Evolutionary conservation across 1,139 yeast species (phyloP).

Genomic region (Candida anutae): DNA sequence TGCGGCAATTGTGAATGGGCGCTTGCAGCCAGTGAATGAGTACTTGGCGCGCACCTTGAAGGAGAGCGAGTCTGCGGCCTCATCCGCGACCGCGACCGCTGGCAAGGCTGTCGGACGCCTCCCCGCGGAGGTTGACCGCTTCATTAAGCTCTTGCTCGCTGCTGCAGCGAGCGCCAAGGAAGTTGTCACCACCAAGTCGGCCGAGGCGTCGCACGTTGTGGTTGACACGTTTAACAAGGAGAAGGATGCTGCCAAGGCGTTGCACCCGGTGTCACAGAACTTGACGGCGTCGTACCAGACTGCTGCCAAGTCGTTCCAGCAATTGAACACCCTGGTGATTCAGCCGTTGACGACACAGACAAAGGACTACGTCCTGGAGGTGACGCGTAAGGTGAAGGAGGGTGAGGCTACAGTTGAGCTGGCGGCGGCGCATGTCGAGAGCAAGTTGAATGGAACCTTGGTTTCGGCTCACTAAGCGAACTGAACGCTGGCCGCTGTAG

Average conservation of each 20-base stretch:
- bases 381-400: conserved; percentile 11
- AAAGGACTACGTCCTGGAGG: conserved; percentile 30
- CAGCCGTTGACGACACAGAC: conserved; percentile 37
- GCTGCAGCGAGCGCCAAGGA: background rate
- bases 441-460: conserved; percentile 8
- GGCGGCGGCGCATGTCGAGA: conserved; percentile 7
- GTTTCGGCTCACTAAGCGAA: too few species aligned
- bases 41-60: background rate
- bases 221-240: conserved; percentile 30
- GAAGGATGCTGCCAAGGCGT: conserved; percentile 10
- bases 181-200: background rate
- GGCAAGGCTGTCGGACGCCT: too few species aligned
- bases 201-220: conserved; percentile 11
- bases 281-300: conserved; percentile 31
- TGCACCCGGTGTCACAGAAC: conserved; percentile 16
- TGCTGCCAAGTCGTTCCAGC: conserved; percentile 24
- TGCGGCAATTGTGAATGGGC: background rate
- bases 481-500: too few species aligned
- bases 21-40: background rate
- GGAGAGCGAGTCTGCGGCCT: background rate
- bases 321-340: conserved; percentile 29
- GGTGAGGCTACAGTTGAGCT: conserved; percentile 3
- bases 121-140: background rate
- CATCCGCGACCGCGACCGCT: background rate
- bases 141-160: background rate